A percentile compares a stretch with the other conserved stretches of the same genome.
phyloP scores from a whole-genome alignment of 768 basidiomycete species.

The Russula earlei region DNA sequence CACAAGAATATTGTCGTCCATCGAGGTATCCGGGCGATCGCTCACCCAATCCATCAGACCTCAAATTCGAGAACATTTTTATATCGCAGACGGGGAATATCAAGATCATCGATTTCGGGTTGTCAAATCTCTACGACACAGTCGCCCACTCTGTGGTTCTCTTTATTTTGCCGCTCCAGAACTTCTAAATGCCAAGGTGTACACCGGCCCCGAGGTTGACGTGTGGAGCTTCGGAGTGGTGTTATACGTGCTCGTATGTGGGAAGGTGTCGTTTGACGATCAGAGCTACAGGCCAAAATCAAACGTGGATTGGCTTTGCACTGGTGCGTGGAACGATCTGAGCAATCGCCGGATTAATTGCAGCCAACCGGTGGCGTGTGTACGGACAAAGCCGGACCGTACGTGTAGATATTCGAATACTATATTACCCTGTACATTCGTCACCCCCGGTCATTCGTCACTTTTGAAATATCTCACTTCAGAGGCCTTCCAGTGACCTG shows the following conservation, averaged over 20 bases:
- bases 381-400: no score
- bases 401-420: no score
- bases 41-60: constrained; percentile 40
- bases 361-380: no score
- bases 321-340: constrained; percentile 45
- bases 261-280: constrained; percentile 98
- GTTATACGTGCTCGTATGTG: constrained; percentile 93
- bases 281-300: constrained; percentile 97
- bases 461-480: no score
- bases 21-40: constrained; percentile 43
- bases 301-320: constrained; percentile 94
- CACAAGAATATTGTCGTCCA: constrained; percentile 97
- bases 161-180: constrained; percentile 98
- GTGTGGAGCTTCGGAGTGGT: constrained; percentile 99
- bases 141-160: constrained; percentile 79
- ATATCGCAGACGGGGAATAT: constrained; percentile 98
- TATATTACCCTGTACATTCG: no score
- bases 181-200: constrained; percentile 90
- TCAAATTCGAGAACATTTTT: constrained; percentile 99
- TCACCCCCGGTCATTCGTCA: no score
- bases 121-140: constrained; percentile 93
- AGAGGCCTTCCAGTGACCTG: no score
- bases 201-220: constrained; percentile 96
- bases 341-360: background rate
- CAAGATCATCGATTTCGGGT: constrained; percentile 99